Percentiles rank a stretch among this genome's conserved stretches.
Evolutionary conservation across 1,139 yeast species (phyloP).

Genomic region (Blastobotrys elegans): DNA sequence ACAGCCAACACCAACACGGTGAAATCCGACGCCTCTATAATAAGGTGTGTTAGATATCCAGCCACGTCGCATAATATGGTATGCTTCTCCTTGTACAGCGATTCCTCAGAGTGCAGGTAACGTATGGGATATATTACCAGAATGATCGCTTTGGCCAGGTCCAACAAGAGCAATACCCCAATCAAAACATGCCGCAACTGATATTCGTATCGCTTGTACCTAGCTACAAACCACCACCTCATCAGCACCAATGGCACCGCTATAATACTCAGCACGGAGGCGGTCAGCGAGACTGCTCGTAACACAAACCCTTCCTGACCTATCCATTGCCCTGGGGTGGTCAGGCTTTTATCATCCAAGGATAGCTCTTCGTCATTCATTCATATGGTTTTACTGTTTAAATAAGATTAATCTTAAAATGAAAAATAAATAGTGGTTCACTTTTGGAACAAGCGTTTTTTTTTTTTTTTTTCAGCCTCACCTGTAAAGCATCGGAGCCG

Average conservation of each 20-base stretch:
- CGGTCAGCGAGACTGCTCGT: conserved; percentile 50
- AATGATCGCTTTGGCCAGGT: conserved; percentile 62
- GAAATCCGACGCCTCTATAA: conserved; percentile 46
- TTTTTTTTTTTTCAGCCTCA: too few relatives aligned
- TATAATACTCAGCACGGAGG: conserved; percentile 54
- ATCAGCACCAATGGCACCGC: conserved; percentile 53
- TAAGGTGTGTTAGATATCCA: conserved; percentile 73
- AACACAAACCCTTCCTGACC: conserved; percentile 28
- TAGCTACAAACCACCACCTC: conserved; percentile 48
- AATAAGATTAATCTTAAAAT: too few relatives aligned
- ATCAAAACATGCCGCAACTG: conserved; percentile 72
- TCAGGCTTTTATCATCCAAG: too few relatives aligned
- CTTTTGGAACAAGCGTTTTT: too few relatives aligned
- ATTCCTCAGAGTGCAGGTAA: conserved; percentile 41
- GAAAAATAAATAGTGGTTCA: too few relatives aligned
- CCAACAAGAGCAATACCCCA: conserved; percentile 59
- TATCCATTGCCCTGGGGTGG: conserved; percentile 19
- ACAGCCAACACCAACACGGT: conserved; percentile 76
- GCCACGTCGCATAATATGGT: conserved; percentile 53
- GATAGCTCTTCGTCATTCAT: too few relatives aligned
- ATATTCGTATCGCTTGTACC: conserved; percentile 20
- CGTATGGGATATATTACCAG: conserved; percentile 62
- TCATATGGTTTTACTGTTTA: too few relatives aligned
- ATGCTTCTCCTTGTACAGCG: conserved; percentile 39
- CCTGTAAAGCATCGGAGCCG: too few relatives aligned